Percentiles rank a stretch among this genome's conserved stretches.
These are phyloP conservation scores for Striga asiatica DNA, from an alignment of 257 asterid species.

Conservation along the genomic window DNA sequence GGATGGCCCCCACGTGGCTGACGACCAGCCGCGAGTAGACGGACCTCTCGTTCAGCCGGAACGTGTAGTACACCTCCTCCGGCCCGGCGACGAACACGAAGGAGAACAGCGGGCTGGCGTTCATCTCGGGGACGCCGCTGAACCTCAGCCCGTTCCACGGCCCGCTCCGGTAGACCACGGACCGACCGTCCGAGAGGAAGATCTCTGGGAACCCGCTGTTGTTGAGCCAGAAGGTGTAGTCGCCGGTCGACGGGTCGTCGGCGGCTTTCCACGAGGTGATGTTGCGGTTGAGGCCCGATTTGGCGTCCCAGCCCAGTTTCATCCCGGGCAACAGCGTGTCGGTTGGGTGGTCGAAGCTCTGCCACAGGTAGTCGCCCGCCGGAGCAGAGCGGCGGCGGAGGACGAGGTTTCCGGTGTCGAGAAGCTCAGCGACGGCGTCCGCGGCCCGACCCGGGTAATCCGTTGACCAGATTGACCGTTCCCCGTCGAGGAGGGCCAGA, in stretches of 20 bases:
- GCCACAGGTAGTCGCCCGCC: constrained; percentile 37
- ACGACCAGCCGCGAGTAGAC: constrained; percentile 48
- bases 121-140: constrained; percentile 91
- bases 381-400: constrained; percentile 39
- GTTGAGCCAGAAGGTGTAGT: constrained; percentile 49
- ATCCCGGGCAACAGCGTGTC: constrained; percentile 79
- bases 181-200: constrained; percentile 16
- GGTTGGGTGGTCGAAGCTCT: constrained; percentile 71
- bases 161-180: constrained; percentile 56
- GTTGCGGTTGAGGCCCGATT: constrained; percentile 39
- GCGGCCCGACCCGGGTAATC: constrained; percentile 16
- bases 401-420: constrained; percentile 57
- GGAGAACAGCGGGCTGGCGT: constrained; percentile 25
- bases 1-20: constrained; percentile 25
- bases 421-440: constrained; percentile 36
- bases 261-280: constrained; percentile 59
- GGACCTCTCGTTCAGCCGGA: constrained; percentile 26
- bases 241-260: constrained; percentile 68
- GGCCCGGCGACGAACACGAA: constrained; percentile 30
- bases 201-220: constrained; percentile 55
- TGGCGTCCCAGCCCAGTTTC: constrained; percentile 89
- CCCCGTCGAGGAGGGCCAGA: constrained; percentile 33
- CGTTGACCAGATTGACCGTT: constrained; percentile 38
- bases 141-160: constrained; percentile 84
- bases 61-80: constrained; percentile 37